phyloP scores from a whole-genome alignment of 257 asterid species.

The Euphrasia confusa region DNA sequence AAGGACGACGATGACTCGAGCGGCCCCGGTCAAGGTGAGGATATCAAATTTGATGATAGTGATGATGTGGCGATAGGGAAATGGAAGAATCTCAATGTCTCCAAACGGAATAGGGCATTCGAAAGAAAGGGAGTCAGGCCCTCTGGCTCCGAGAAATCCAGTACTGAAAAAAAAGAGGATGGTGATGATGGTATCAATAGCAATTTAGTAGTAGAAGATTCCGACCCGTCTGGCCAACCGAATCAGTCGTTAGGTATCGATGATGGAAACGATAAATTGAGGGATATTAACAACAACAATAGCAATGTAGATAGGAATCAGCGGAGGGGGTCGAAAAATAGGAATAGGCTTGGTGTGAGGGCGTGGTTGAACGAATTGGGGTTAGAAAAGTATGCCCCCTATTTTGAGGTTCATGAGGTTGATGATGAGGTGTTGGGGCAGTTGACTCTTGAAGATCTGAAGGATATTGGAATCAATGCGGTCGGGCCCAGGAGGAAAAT shows the following conservation, averaged over 20 bases:
- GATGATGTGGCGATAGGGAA: constrained; percentile 36
- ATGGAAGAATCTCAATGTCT: constrained; percentile 28
- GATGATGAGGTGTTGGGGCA: constrained; percentile 54
- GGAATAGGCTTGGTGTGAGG: constrained; percentile 29
- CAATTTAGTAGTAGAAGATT: constrained; percentile 23
- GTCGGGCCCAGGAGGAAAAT: constrained; percentile 65
- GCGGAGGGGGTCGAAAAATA: constrained; percentile 16
- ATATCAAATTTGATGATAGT: constrained; percentile 26
- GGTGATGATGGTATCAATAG: constrained; percentile 21
- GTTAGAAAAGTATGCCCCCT: constrained; percentile 34
- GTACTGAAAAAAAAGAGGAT: constrained; percentile 18
- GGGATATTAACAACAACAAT: constrained; percentile 15
- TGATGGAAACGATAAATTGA: constrained; percentile 15
- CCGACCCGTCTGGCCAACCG: constrained; percentile 24
- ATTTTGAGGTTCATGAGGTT: constrained; percentile 68
- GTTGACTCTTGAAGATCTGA: constrained; percentile 64
- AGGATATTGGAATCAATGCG: constrained; percentile 65
- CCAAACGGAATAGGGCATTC: constrained; percentile 27
- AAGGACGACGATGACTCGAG: constrained; percentile 15
- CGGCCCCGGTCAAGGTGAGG: constrained; percentile 16
- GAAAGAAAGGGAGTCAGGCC: constrained; percentile 31
- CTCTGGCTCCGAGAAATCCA: constrained; percentile 24
- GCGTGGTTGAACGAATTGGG: constrained; percentile 55
- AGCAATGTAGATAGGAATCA: constrained; percentile 16
- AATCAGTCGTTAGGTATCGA: constrained; percentile 1